Base-by-base conservation (phyloP, 805 yeast genomes). In the Kluyveromyces siamensis region DNA sequence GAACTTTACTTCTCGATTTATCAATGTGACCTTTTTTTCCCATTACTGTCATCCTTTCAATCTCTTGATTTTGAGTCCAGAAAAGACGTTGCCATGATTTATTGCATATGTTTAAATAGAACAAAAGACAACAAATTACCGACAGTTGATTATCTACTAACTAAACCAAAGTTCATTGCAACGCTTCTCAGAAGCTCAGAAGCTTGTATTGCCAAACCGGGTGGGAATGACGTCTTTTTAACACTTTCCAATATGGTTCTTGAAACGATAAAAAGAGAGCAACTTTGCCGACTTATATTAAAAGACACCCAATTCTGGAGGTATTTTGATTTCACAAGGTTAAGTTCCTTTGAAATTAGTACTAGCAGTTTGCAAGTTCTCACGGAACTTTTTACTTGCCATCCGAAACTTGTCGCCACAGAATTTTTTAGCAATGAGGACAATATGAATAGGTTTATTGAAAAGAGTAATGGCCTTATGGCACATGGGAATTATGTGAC, bases 61-160 rank as follows among this genome's bases (percentile, higher is more conserved):
- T 72, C 74, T 35, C 73, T 93, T 48, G 96, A 88, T 53, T 90
- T 93, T 67, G 98, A 93, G 62, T 80, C 95, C 41, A 74, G 96
- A 48, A 89, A 91, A 59, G 93, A 87, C 56, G 91, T 88, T 14
- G 75, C 80, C 5, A 70, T 78, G 6, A 63, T 93, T 46, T 88
- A 89, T 62, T 77, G 82, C 52, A 81, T 87, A 5, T 73, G 95
- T 40, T 74, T 93, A 52, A 80, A 90, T 57, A 80, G 96, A 47
- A 84, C 83, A 54, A 79, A 81, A 37, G 91, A 88, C 40, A 77
- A 73, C 55, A 77, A 88, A 55, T 77, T 83, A 8, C 96, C 96
- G 16, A 87, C 96, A 0, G 90, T 88, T 17, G 96, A 91, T 60
- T 87, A 89, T 64, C 66, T 93, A 38, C 66, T 84, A 16, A 65